A percentile compares a stretch with the other conserved stretches of the same genome.
These are phyloP conservation scores for Neopestalotiopsis sp. DNA, from an alignment of 2,329 filamentous ascomycete genomes.

Conservation along the genomic window DNA sequence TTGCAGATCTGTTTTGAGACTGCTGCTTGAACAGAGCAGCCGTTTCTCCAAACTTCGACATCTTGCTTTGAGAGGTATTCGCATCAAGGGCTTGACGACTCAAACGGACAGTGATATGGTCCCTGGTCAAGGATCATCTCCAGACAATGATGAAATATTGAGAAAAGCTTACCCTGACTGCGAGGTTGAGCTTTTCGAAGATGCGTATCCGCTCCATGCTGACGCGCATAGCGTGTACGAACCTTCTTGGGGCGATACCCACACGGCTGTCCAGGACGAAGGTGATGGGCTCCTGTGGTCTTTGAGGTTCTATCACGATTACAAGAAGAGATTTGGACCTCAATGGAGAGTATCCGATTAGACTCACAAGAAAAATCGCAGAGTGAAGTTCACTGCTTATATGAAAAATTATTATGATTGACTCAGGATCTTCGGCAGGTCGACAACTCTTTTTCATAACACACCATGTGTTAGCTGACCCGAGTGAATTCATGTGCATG, in stretches of 20 bases:
- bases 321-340: slow-evolving; percentile 3
- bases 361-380: too few species aligned
- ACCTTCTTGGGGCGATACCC: neutral
- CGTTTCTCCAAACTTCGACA: slow-evolving; percentile 6
- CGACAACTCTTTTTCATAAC: too few species aligned
- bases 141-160: slow-evolving; percentile 11
- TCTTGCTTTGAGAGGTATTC: slow-evolving; percentile 18
- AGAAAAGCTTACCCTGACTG: slow-evolving; percentile 10
- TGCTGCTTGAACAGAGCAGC: slow-evolving; percentile 13
- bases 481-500: too few species aligned
- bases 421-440: too few species aligned
- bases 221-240: neutral
- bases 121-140: neutral
- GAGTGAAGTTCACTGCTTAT: too few species aligned
- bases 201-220: slow-evolving; percentile 9
- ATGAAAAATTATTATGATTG: too few species aligned
- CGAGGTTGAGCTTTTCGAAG: slow-evolving; percentile 12
- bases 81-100: slow-evolving; percentile 9
- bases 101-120: neutral
- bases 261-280: slow-evolving; percentile 16
- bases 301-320: slow-evolving; percentile 11
- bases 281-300: slow-evolving; percentile 18
- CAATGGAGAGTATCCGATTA: too few species aligned
- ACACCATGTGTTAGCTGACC: too few species aligned
- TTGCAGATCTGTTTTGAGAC: slow-evolving; percentile 15